phyloP scores from a whole-genome alignment of 129 eudicot species.

The Ambrosia artemisiifolia region DNA sequence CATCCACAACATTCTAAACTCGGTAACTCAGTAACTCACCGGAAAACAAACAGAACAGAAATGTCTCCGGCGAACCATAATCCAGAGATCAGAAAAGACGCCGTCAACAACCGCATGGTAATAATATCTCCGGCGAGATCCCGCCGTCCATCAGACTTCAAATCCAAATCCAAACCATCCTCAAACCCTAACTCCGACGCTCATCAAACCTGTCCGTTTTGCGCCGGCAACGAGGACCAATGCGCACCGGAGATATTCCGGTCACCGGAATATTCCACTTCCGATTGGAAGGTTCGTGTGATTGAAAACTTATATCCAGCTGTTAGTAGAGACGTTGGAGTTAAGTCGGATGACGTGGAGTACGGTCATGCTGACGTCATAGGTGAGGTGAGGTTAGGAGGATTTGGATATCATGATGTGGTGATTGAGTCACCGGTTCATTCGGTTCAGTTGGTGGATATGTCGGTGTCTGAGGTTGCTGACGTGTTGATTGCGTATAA shows the following conservation, averaged over 20 bases:
- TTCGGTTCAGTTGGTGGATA: slow-evolving; percentile 62
- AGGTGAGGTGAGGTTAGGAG: slow-evolving; percentile 31
- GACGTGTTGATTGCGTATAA: slow-evolving; percentile 76
- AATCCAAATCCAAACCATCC: slow-evolving; percentile 61
- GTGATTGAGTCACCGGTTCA: slow-evolving; percentile 83
- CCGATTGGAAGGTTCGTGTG: slow-evolving; percentile 77
- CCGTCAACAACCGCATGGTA: slow-evolving; percentile 71
- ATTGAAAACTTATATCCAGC: slow-evolving; percentile 88
- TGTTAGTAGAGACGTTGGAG: slow-evolving; percentile 49
- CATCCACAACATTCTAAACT: not conserved
- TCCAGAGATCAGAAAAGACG: slow-evolving; percentile 75
- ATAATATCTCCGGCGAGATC: slow-evolving; percentile 85
- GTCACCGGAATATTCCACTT: slow-evolving; percentile 39
- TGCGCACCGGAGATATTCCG: slow-evolving; percentile 97
- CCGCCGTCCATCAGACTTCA: slow-evolving; percentile 88
- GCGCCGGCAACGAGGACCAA: slow-evolving; percentile 83
- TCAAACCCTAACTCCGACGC: slow-evolving; percentile 33
- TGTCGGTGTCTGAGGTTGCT: slow-evolving; percentile 45
- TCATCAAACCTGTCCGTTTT: slow-evolving; percentile 60
- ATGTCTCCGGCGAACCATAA: slow-evolving; percentile 35
- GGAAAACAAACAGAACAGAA: slow-evolving; percentile 8
- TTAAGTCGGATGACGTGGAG: not conserved
- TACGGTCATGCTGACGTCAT: slow-evolving; percentile 3
- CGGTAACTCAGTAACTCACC: not conserved
- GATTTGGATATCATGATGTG: slow-evolving; percentile 93